These are phyloP conservation scores for Botryotinia convoluta DNA, from an alignment of 2,329 filamentous ascomycete species.

Conservation along the genomic window DNA sequence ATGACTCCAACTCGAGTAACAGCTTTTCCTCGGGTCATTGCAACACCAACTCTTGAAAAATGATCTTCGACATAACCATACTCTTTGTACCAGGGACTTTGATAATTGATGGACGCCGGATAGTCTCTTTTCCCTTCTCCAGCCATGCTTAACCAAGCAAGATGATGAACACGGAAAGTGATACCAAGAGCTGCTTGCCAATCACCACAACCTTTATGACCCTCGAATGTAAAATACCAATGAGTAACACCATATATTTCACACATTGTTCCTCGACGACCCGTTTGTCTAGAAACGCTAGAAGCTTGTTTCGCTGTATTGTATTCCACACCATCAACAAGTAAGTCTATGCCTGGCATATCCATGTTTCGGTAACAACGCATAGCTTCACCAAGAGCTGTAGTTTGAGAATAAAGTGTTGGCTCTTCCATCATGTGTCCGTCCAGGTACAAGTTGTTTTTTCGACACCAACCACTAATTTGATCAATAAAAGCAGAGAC, in stretches of 20 bases:
- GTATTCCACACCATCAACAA: constrained; percentile 38
- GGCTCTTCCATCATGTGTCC: constrained; percentile 41
- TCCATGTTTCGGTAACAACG: constrained; percentile 37
- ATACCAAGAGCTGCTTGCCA: constrained; percentile 40
- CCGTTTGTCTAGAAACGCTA: constrained; percentile 38
- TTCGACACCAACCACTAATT: constrained; percentile 34
- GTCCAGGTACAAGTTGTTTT: constrained; percentile 34
- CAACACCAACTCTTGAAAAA: constrained; percentile 38
- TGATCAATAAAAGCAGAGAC: constrained; percentile 38
- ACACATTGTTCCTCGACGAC: constrained; percentile 34
- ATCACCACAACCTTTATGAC: constrained; percentile 39
- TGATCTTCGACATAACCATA: constrained; percentile 38
- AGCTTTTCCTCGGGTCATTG: constrained; percentile 36
- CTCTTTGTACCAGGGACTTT: constrained; percentile 40
- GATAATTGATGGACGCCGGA: constrained; percentile 38
- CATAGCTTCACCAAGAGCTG: constrained; percentile 39
- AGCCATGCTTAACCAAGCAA: constrained; percentile 39
- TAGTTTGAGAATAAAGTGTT: constrained; percentile 37
- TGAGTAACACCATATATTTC: constrained; percentile 39
- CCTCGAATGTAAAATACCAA: constrained; percentile 39
- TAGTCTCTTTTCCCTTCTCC: constrained; percentile 40
- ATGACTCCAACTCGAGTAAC: constrained; percentile 37
- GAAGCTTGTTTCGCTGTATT: constrained; percentile 39
- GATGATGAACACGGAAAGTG: constrained; percentile 38
- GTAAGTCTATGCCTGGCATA: constrained; percentile 39